Evolutionary conservation across 1,284 basidiomycete species (phyloP).

Genomic region (Amanita bisporigera): DNA sequence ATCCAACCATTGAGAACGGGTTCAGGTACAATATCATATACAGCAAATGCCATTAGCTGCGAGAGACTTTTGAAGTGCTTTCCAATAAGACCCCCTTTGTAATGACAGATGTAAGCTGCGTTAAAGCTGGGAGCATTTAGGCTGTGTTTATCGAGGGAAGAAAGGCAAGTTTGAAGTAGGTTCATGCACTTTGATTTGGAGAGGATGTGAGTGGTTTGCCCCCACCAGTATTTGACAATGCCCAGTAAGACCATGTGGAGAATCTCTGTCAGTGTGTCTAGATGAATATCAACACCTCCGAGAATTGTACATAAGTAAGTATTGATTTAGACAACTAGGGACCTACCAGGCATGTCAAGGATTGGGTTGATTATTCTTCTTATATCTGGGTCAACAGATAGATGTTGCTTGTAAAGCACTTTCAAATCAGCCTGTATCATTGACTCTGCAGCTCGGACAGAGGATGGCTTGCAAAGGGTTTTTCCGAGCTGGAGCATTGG

Average conservation of each 20-base stretch:
- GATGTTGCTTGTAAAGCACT: background rate
- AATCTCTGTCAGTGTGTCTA: slow-evolving; percentile 12
- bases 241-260: slow-evolving; percentile 7
- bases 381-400: background rate
- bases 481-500: slow-evolving; percentile 4
- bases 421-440: too few relatives aligned
- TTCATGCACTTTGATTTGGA: background rate
- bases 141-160: background rate
- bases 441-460: too few relatives aligned
- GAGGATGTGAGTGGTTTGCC: background rate
- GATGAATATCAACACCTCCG: too few relatives aligned
- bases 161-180: background rate
- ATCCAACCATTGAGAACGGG: slow-evolving; percentile 38
- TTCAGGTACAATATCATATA: slow-evolving; percentile 24
- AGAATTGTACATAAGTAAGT: too few relatives aligned
- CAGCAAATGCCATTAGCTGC: slow-evolving; percentile 39
- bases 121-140: slow-evolving; percentile 6
- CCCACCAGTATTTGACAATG: slow-evolving; percentile 7
- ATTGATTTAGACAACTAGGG: too few relatives aligned
- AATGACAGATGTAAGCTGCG: slow-evolving; percentile 39
- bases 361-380: background rate
- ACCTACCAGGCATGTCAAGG: slow-evolving; percentile 2
- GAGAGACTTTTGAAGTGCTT: slow-evolving; percentile 48
- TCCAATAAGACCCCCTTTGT: slow-evolving; percentile 44
- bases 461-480: too few relatives aligned